Evolutionary conservation across 2,329 filamentous ascomycete genomes (phyloP), one percentile per base, ranked within the genome.

Genomic region (Pleurostoma richardsiae): DNA sequence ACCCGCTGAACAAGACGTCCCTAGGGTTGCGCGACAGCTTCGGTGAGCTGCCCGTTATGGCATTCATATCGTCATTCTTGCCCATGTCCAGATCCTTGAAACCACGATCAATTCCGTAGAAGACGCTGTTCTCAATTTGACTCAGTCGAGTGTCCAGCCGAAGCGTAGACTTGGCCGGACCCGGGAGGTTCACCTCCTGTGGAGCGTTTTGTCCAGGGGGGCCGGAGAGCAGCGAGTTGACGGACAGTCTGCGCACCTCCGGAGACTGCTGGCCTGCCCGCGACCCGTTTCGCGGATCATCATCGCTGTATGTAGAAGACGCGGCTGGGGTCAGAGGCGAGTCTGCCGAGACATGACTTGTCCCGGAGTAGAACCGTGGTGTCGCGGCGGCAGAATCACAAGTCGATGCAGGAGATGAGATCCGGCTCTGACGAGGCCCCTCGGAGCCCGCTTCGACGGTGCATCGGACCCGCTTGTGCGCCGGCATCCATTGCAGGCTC

Each of bases 91-190:
- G 67, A 64, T 92, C 88, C 7, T 76, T 76, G 50, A 82, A 72
- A 1, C 88, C 88, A 47, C 80, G 73, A 58, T 92, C 88, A 49
- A 86, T 77, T 5, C 88, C 88, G 59, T 87, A 90, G 40, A 74
- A 79, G 5, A 66, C 74, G 33, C 66, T 64, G 52, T 70, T 58
- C 49, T 68, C 53, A 49, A 54, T 38, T 28, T 50, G 31, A 41
- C 47, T 49, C 29, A 52, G 31, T 6, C 47, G 50, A 28, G 50
- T 47, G 6, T 52, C 52, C 28, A 49, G 50, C 39, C 44, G 19
- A 41, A 40, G 46, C 6, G 40, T 43, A 2, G 19, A 5, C 3
- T 41, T 46, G 7, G 19, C 56, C 28, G 55, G 53, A 33, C 56
- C 54, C 43, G 54, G 47, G 40, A 45, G 42, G 31, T 47, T 54